A percentile compares a stretch with the other conserved stretches of the same genome.
These are phyloP conservation scores for Penicillium sp. DNA, from an alignment of 2,329 filamentous ascomycete species.

Conservation along the genomic window DNA sequence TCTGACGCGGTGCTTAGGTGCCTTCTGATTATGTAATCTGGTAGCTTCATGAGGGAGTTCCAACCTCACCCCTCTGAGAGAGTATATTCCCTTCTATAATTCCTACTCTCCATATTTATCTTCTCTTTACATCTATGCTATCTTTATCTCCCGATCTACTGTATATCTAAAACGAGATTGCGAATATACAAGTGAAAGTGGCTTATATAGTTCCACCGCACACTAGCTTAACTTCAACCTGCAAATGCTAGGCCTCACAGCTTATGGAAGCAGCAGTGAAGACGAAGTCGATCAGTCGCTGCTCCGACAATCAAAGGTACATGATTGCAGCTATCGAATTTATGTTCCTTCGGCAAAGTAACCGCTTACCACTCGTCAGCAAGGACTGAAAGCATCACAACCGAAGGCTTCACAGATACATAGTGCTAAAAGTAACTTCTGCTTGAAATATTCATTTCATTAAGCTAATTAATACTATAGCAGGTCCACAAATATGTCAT, in stretches of 20 bases:
- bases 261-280: conserved; percentile 53
- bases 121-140: neutral
- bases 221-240: neutral
- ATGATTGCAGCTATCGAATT: neutral
- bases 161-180: neutral
- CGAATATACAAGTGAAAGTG: neutral
- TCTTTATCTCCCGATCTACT: neutral
- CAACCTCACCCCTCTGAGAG: neutral
- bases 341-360: conserved; percentile 9
- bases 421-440: conserved; percentile 17
- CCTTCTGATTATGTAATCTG: conserved; percentile 43
- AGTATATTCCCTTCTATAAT: neutral
- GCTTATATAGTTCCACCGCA: neutral
- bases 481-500: conserved; percentile 11
- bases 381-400: conserved; percentile 10
- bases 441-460: neutral
- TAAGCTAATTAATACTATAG: conserved; percentile 4
- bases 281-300: conserved; percentile 40
- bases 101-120: neutral
- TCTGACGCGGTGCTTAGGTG: conserved; percentile 46
- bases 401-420: conserved; percentile 6
- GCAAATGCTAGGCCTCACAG: conserved; percentile 45
- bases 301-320: conserved; percentile 31
- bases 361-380: conserved; percentile 19
- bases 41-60: conserved; percentile 20